These are phyloP conservation scores for Ogataea wickerhamii DNA, from an alignment of 805 yeast genomes.

Conservation along the genomic window DNA sequence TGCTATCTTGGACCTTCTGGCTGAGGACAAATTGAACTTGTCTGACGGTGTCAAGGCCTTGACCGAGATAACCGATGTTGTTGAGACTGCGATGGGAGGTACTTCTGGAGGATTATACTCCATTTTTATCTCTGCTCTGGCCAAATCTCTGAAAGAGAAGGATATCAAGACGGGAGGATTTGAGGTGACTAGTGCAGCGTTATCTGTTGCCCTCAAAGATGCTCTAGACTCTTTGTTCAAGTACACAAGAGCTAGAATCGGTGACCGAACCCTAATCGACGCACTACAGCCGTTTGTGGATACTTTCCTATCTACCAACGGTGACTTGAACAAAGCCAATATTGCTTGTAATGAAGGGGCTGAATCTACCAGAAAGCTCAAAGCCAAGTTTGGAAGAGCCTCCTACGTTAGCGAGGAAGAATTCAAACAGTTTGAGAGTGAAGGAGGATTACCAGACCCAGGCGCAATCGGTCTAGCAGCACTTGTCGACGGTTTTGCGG, in stretches of 20 bases:
- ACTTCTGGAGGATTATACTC: conserved; percentile 94
- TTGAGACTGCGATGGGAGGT: conserved; percentile 92
- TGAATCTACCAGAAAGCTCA: conserved; percentile 64
- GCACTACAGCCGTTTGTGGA: conserved; percentile 85
- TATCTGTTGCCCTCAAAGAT: conserved; percentile 47
- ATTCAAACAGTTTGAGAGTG: conserved; percentile 43
- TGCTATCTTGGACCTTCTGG: conserved; percentile 57
- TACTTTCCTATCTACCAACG: conserved; percentile 44
- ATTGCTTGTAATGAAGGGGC: conserved; percentile 74
- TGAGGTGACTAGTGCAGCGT: conserved; percentile 30
- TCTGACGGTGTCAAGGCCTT: conserved; percentile 55
- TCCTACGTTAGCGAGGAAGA: conserved; percentile 74
- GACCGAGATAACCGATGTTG: conserved; percentile 72
- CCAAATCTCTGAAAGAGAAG: conserved; percentile 46
- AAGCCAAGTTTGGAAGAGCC: conserved; percentile 91
- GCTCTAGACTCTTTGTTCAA: conserved; percentile 75
- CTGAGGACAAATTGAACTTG: conserved; percentile 34
- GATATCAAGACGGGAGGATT: conserved; percentile 29
- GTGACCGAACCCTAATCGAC: conserved; percentile 87
- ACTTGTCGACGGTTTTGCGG: conserved; percentile 30
- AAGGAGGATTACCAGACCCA: conserved; percentile 88
- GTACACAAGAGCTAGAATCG: conserved; percentile 84
- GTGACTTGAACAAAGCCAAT: conserved; percentile 57
- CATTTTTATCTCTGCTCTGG: conserved; percentile 75
- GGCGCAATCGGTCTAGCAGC: conserved; percentile 83